Base-by-base conservation (phyloP, 257 asterid species). In the Gentiana macrophylla region DNA sequence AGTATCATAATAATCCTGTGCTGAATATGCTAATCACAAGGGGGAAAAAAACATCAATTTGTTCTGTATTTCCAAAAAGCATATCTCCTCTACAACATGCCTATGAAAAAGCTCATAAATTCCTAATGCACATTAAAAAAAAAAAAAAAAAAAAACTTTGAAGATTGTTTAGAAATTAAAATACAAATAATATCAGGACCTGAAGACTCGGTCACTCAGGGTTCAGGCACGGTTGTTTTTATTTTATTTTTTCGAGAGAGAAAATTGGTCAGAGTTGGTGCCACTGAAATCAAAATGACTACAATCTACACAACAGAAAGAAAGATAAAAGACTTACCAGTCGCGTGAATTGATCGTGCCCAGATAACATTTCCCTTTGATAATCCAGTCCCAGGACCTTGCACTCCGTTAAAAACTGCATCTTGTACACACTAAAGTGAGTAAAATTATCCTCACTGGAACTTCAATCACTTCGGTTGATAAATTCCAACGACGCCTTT, bases 1-100 rank as follows among this genome's bases (percentile, higher is more conserved):
- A 53, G 83, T 72, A 34, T 84, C 96, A 5, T 87, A 91, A 62
- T 72, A 87, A 72, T 91, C 96, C 74, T 78, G 83, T 36, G 81
- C 72, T 56, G 74, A 62, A 64, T 36, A 71, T 34, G 82, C 98
- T 91, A 67, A 59, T 46, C 72, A 63, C 55, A 32, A 5, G 44
- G 35, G 44, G 15, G 35, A 63, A 56, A 52, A 55, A 12, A 5
- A 55, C 52, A 9, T 51, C 35, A 41, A 10, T 10, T n/a, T 41
- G 1, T 10, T 2, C 5, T 4, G 46, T 4, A 41, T 41, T 41
- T 2, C 46, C 46, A n/a, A 5, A 2, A 41, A 41, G 8, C 8
- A 4, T 34, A 5, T 46, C 7, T n/a, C 45, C 35, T 45, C 2
- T 11, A 12, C 35, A 12, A 57, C n/a, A 34, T 12, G 13, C 3